Evolutionary conservation across 2,329 filamentous ascomycete genomes (phyloP), one percentile per base, ranked within the genome.

Genomic region (Colletotrichum siamense): DNA sequence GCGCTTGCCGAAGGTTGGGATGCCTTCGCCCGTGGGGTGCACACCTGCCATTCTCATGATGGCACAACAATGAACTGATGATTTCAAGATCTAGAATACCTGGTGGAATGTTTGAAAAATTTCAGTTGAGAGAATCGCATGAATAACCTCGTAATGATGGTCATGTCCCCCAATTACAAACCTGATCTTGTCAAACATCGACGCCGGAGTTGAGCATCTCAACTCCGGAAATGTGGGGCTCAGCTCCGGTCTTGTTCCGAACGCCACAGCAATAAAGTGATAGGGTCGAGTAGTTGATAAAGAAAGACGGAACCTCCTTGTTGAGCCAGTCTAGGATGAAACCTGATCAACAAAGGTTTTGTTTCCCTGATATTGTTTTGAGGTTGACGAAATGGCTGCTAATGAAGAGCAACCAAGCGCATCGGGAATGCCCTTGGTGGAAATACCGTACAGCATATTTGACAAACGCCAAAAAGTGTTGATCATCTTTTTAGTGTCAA

Each of bases 391-490:
- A 22, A 52, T 52, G 44, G 10, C 44, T 52, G 1, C 44, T 1
- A 24, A 24, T 52, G n/a, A 52, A 0, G n/a, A 22, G n/a, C 32
- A 64, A 9, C 62, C 75, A 1, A 76, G 78, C 57, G 10, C 12
- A 13, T 3, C 44, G 10, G 44, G 44, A 22, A 2, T 22, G 44
- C 44, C 44, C n/a, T 24, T 52, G n/a, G 44, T 22, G n/a, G n/a
- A 22, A 52, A 81, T 82, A 57, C 88, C 87, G 1, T 88, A 87
- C 77, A 90, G 84, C 78, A 88, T 91, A 28, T 91, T 90, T 30
- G 88, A 89, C 78, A 84, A 82, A 39, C 81, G 84, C 7, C 89
- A 91, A 79, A 89, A 88, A 75, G 82, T 83, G 4, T 24, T 90
- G 0, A 88, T 91, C 30, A 83, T 90, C 0, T 73, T 85, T 5